Conservation (phyloP, 257 asterid genomes). For the Nicotiana sylvestris region DNA sequence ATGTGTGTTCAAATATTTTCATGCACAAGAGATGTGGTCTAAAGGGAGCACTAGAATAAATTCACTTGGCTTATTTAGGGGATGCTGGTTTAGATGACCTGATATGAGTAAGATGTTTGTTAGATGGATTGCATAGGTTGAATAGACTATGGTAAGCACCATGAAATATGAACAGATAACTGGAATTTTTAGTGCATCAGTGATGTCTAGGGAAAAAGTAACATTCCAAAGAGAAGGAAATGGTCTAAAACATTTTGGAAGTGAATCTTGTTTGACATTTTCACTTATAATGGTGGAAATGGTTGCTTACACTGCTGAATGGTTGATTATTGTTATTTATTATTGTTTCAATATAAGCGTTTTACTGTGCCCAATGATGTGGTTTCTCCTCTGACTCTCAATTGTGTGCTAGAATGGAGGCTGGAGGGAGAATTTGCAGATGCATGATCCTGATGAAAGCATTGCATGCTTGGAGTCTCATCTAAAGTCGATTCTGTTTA, state of each 20-base stretch:
- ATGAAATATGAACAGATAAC: neutral
- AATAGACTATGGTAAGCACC: too few species aligned
- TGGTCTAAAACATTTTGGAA: neutral
- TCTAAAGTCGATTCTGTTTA: too few species aligned
- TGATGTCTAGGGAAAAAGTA: neutral
- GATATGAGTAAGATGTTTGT: neutral
- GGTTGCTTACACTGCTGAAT: neutral
- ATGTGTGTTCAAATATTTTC: neutral
- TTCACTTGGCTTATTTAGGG: too few species aligned
- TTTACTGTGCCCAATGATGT: too few species aligned
- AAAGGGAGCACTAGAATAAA: neutral
- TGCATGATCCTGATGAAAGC: too few species aligned
- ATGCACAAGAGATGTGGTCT: neutral
- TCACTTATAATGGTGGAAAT: neutral
- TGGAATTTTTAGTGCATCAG: neutral
- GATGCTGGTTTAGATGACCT: too few species aligned
- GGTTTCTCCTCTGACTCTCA: too few species aligned
- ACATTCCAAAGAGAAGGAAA: neutral
- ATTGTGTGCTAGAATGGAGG: too few species aligned
- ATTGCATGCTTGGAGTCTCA: too few species aligned
- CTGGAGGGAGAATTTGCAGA: too few species aligned
- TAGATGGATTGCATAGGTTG: neutral
- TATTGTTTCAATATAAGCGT: too few species aligned
- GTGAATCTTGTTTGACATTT: neutral
- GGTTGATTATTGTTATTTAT: too few species aligned